Percentiles rank a stretch among this genome's conserved stretches.
Evolutionary conservation across 345 rosid genomes (phyloP).

Genomic region (Eutrema yunnanense): DNA sequence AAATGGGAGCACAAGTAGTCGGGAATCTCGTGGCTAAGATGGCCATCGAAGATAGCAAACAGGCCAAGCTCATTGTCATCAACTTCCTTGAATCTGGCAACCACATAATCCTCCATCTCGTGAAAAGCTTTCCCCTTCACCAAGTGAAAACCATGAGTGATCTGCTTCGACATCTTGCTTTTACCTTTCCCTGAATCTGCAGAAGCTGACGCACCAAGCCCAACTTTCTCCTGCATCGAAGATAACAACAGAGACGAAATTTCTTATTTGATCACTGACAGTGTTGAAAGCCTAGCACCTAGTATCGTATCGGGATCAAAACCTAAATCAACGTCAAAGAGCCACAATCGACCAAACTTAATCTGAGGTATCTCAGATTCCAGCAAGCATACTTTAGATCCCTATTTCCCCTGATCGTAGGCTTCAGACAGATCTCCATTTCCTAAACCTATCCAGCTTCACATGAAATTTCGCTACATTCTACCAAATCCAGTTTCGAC

Average conservation of each 20-base stretch:
- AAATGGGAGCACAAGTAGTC: constrained; percentile 66
- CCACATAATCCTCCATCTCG: constrained; percentile 84
- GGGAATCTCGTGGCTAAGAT: constrained; percentile 73
- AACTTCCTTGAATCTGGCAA: constrained; percentile 71
- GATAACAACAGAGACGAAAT: not conserved
- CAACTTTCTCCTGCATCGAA: constrained; percentile 57
- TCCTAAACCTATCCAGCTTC: not conserved
- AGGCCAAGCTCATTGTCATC: constrained; percentile 78
- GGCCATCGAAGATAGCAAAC: constrained; percentile 91
- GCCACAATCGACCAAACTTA: not conserved
- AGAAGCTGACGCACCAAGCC: constrained; percentile 50
- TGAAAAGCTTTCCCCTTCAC: constrained; percentile 69
- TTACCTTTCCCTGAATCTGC: constrained; percentile 84
- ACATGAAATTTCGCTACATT: not conserved
- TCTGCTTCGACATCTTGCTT: constrained; percentile 71
- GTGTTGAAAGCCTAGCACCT: too few relatives aligned
- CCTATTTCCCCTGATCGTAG: too few relatives aligned
- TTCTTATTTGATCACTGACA: not conserved
- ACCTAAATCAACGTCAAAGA: not conserved
- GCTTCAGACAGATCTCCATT: too few relatives aligned
- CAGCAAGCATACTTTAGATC: not conserved
- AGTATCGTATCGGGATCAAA: not conserved
- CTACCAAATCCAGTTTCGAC: not conserved
- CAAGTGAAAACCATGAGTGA: constrained; percentile 79
- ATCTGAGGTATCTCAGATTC: not conserved